Evolutionary conservation across 176 grass and related monocot species (phyloP).

Genomic region (Paspalum vaginatum): DNA sequence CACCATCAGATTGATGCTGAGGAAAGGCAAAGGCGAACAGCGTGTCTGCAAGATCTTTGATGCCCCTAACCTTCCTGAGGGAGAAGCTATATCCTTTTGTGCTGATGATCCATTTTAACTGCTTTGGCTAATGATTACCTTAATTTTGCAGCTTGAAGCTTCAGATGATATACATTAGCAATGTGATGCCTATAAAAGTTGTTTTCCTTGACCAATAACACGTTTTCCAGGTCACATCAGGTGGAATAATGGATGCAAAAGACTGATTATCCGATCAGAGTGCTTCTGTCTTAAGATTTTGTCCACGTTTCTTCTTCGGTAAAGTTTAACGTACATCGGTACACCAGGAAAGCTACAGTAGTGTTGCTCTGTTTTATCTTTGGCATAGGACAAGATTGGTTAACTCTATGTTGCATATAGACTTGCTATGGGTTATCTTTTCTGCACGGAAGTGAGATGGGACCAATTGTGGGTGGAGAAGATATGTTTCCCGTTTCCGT

Average conservation of each 20-base stretch:
- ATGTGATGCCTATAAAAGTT: neutral
- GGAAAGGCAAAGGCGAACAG: conserved; percentile 96
- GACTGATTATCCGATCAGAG: conserved; percentile 55
- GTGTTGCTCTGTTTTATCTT: conserved; percentile 18
- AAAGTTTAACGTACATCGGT: neutral
- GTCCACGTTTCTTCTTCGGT: neutral
- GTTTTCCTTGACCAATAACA: conserved; percentile 57
- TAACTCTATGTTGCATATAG: neutral
- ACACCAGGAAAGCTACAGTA: neutral
- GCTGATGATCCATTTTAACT: conserved; percentile 20
- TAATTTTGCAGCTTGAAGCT: conserved; percentile 10
- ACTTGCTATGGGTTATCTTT: neutral
- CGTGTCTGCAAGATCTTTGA: conserved; percentile 92
- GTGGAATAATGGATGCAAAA: conserved; percentile 77
- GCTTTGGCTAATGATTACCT: neutral
- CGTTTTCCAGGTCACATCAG: conserved; percentile 89
- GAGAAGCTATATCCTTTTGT: conserved; percentile 88
- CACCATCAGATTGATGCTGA: conserved; percentile 81
- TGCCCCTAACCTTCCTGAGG: conserved; percentile 88
- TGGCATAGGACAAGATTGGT: conserved; percentile 3
- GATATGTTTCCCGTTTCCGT: conserved; percentile 2
- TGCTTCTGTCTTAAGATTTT: conserved; percentile 34
- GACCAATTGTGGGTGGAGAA: conserved; percentile 22
- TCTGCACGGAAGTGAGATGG: neutral
- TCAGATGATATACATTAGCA: conserved; percentile 4